These are phyloP conservation scores for Macrophomina phaseolina DNA, from an alignment of 2,329 filamentous ascomycete species.

Conservation along the genomic window DNA sequence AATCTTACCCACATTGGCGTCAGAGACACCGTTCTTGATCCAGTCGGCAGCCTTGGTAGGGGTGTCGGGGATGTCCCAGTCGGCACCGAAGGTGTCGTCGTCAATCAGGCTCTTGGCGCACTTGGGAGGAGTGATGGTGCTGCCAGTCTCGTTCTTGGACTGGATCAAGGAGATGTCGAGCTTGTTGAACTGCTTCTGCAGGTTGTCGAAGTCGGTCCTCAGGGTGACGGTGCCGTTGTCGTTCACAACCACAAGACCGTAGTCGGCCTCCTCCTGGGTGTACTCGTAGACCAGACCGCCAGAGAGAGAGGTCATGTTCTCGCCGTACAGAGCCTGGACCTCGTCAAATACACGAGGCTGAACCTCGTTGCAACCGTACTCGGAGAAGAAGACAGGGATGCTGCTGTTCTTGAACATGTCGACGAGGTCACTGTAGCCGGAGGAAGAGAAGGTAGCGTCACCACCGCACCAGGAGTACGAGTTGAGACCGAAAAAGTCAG, in stretches of 20 bases:
- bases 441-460: conserved; percentile 66
- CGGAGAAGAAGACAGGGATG: conserved; percentile 81
- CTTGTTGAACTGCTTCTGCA: conserved; percentile 75
- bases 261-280: conserved; percentile 70
- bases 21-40: conserved; percentile 76
- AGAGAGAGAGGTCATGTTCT: conserved; percentile 73
- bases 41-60: conserved; percentile 72
- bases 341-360: conserved; percentile 76
- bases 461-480: conserved; percentile 77
- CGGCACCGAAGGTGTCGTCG: conserved; percentile 67
- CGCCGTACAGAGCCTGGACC: conserved; percentile 72
- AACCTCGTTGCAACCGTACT: conserved; percentile 78
- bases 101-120: conserved; percentile 73
- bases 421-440: conserved; percentile 68
- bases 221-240: conserved; percentile 51
- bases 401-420: conserved; percentile 68
- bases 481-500: conserved; percentile 80
- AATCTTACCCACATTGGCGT: conserved; percentile 63
- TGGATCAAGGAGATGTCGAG: conserved; percentile 74
- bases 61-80: conserved; percentile 65
- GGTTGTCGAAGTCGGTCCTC: conserved; percentile 63
- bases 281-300: conserved; percentile 85
- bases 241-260: conserved; percentile 55
- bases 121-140: conserved; percentile 61
- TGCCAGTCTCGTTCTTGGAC: conserved; percentile 63